Evolutionary conservation across 768 basidiomycete genomes (phyloP).

Genomic region (Podaxis mareebaensis): DNA sequence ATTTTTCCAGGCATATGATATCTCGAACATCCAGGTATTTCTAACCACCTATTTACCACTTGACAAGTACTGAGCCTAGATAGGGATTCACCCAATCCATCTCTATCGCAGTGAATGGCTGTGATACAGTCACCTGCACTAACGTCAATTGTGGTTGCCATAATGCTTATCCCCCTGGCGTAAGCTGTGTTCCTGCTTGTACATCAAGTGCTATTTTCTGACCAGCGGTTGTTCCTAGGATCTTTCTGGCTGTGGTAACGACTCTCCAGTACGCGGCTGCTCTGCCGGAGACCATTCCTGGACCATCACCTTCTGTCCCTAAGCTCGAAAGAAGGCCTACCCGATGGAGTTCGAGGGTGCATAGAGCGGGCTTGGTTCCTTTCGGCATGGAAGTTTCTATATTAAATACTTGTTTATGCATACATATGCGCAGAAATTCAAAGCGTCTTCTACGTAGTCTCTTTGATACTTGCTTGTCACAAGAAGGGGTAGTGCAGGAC

Average conservation of each 20-base stretch:
- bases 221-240: slow-evolving; percentile 25
- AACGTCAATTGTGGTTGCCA: slow-evolving; percentile 36
- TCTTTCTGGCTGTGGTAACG: slow-evolving; percentile 38
- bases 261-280: slow-evolving; percentile 37
- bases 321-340: background rate
- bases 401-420: background rate
- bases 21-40: slow-evolving; percentile 39
- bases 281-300: slow-evolving; percentile 33
- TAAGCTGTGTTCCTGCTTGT: slow-evolving; percentile 20
- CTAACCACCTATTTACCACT: background rate
- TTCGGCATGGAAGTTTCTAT: background rate
- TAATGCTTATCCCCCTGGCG: slow-evolving; percentile 33
- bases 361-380: background rate
- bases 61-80: background rate
- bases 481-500: no score
- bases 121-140: slow-evolving; percentile 40
- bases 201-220: background rate
- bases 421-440: background rate
- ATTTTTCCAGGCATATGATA: slow-evolving; percentile 36
- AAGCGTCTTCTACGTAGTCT: background rate
- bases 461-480: background rate
- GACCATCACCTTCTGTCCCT: slow-evolving; percentile 36
- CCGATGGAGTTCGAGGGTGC: background rate
- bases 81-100: slow-evolving; percentile 41
- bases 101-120: slow-evolving; percentile 33